These are phyloP conservation scores for Rhodotorula sp. DNA, from an alignment of 1,284 basidiomycete genomes.

Conservation along the genomic window DNA sequence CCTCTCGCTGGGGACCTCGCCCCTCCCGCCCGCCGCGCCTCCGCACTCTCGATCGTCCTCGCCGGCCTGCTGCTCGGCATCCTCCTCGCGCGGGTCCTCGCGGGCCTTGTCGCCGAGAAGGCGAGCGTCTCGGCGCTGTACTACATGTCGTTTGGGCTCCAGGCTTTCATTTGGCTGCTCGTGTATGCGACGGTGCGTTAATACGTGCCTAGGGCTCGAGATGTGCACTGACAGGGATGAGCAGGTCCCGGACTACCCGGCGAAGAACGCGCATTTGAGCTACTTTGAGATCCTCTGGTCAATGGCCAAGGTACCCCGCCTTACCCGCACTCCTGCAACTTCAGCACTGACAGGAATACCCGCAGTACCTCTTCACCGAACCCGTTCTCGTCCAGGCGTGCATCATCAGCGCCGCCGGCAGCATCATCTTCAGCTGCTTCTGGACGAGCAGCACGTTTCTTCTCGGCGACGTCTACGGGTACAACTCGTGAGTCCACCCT, in stretches of 20 bases:
- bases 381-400: slow-evolving; percentile 67
- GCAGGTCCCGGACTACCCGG: slow-evolving; percentile 67
- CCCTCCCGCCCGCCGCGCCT: slow-evolving; percentile 63
- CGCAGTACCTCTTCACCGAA: slow-evolving; percentile 63
- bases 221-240: no score
- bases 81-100: slow-evolving; percentile 66
- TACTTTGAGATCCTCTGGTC: slow-evolving; percentile 55
- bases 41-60: slow-evolving; percentile 67
- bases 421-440: slow-evolving; percentile 60
- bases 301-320: slow-evolving; percentile 52
- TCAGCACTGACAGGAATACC: no score
- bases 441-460: slow-evolving; percentile 75
- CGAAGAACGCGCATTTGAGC: slow-evolving; percentile 59
- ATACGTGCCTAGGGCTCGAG: neutral
- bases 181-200: slow-evolving; percentile 56
- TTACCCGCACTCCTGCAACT: no score
- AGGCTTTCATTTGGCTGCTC: slow-evolving; percentile 58
- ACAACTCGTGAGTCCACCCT: slow-evolving; percentile 56
- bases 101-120: slow-evolving; percentile 68
- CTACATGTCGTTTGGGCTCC: slow-evolving; percentile 47
- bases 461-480: slow-evolving; percentile 63
- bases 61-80: slow-evolving; percentile 71
- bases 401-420: slow-evolving; percentile 58
- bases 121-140: slow-evolving; percentile 58
- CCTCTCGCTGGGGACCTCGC: slow-evolving; percentile 69